A percentile compares a stretch with the other conserved stretches of the same genome.
Evolutionary conservation across 2,329 filamentous ascomycete genomes (phyloP).

Genomic region (Cytospora paraplurivora): DNA sequence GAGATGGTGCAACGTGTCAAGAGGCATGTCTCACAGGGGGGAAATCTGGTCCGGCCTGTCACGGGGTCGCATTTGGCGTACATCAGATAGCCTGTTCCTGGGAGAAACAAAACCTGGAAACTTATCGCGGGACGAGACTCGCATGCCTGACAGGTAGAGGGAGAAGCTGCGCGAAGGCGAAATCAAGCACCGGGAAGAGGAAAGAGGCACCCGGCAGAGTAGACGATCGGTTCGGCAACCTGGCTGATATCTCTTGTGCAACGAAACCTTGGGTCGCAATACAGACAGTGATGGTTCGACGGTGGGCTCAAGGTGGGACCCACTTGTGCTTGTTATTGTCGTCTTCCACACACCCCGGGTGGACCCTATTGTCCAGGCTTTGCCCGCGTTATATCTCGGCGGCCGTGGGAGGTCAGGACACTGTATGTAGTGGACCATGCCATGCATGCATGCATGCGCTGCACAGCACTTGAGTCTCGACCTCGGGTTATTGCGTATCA

Average conservation of each 20-base stretch:
- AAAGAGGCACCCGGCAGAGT: not conserved
- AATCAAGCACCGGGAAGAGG: not conserved
- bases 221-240: not conserved
- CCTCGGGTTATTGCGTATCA: no score
- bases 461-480: no score
- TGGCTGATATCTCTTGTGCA: not conserved
- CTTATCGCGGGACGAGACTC: not conserved
- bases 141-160: not conserved
- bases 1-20: constrained; percentile 23
- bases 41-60: not conserved
- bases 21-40: constrained; percentile 19
- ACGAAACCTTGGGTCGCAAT: not conserved
- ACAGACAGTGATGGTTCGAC: not conserved
- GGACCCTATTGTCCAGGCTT: not conserved
- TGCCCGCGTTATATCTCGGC: no score
- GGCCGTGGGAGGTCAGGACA: not conserved
- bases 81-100: not conserved
- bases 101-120: not conserved
- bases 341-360: no score
- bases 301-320: not conserved
- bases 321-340: not conserved
- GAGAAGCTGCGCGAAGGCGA: not conserved
- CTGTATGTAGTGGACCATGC: not conserved
- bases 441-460: not conserved
- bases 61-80: not conserved